Evolutionary conservation across 2,329 filamentous ascomycete species (phyloP).

Genomic region (Ceratocystis variospora): DNA sequence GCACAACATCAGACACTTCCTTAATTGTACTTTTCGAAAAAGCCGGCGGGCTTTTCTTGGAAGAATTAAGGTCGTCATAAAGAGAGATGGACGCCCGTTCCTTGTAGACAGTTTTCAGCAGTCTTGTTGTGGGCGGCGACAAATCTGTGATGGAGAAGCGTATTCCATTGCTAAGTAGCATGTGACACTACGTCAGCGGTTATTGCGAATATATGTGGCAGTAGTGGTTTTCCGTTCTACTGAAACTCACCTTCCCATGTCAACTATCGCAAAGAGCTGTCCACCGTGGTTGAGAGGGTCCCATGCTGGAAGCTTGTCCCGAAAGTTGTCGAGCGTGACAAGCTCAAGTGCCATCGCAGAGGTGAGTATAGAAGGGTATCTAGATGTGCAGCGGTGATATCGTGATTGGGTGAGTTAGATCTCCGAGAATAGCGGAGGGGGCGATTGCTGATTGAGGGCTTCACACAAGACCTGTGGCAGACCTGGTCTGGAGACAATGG

Average conservation of each 20-base stretch:
- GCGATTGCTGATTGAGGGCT: neutral
- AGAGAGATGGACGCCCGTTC: slow-evolving; percentile 71
- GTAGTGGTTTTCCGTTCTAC: neutral
- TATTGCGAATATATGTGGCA: neutral
- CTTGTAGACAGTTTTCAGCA: slow-evolving; percentile 64
- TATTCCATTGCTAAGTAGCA: slow-evolving; percentile 60
- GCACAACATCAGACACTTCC: slow-evolving; percentile 51
- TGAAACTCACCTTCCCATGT: slow-evolving; percentile 41
- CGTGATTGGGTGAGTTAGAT: neutral
- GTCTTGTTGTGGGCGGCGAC: slow-evolving; percentile 53
- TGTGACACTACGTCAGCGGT: neutral
- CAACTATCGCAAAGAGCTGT: slow-evolving; percentile 43
- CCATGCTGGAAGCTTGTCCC: slow-evolving; percentile 37
- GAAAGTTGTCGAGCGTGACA: slow-evolving; percentile 40
- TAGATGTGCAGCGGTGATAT: neutral
- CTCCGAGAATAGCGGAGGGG: too few species aligned
- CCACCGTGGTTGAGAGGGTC: slow-evolving; percentile 29
- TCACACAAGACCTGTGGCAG: neutral
- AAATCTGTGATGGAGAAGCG: slow-evolving; percentile 81
- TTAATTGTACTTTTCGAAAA: slow-evolving; percentile 46
- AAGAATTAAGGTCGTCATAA: slow-evolving; percentile 61
- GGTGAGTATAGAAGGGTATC: neutral
- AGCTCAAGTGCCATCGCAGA: slow-evolving; percentile 28
- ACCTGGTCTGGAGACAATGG: neutral
- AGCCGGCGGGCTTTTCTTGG: slow-evolving; percentile 24